Conservation (phyloP, 2,329 filamentous ascomycete species). For the Talaromyces sp. region DNA sequence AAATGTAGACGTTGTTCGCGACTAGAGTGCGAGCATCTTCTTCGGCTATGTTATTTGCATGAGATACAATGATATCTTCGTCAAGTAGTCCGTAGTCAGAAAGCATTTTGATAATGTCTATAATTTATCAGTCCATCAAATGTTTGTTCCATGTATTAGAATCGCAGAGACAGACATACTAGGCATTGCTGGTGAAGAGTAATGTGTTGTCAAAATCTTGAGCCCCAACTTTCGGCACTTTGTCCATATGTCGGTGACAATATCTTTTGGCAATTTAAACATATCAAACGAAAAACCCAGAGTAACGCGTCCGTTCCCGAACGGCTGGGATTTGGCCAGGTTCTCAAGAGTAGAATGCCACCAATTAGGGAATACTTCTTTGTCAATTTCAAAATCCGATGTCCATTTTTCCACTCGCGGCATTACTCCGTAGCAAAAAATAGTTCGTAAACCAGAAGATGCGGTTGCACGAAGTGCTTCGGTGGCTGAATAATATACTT, state of each 20-base stretch:
- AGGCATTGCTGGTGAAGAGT: background rate
- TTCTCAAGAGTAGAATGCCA: background rate
- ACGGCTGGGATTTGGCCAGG: background rate
- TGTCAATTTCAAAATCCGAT: background rate
- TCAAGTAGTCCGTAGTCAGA: conserved; percentile 2
- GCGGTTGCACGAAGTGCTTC: conserved; percentile 2
- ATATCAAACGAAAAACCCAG: background rate
- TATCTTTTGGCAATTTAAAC: conserved; percentile 2
- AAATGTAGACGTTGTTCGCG: background rate
- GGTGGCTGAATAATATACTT: background rate
- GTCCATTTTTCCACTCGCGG: conserved; percentile 1
- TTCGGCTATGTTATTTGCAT: conserved; percentile 1
- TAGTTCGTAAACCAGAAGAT: conserved; percentile 1
- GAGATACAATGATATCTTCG: conserved; percentile 1
- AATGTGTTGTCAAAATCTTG: conserved; percentile 4
- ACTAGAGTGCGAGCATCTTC: background rate
- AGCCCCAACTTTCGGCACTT: background rate
- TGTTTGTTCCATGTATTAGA: background rate
- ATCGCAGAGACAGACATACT: background rate
- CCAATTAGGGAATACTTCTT: background rate
- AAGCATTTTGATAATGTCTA: background rate
- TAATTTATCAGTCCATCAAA: background rate
- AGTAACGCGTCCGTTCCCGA: background rate
- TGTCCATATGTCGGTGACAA: background rate
- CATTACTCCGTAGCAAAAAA: conserved; percentile 4